Percentiles rank a stretch among this genome's conserved stretches.
These are phyloP conservation scores for Syzygium jambos DNA, from an alignment of 345 rosid genomes.

Conservation along the genomic window DNA sequence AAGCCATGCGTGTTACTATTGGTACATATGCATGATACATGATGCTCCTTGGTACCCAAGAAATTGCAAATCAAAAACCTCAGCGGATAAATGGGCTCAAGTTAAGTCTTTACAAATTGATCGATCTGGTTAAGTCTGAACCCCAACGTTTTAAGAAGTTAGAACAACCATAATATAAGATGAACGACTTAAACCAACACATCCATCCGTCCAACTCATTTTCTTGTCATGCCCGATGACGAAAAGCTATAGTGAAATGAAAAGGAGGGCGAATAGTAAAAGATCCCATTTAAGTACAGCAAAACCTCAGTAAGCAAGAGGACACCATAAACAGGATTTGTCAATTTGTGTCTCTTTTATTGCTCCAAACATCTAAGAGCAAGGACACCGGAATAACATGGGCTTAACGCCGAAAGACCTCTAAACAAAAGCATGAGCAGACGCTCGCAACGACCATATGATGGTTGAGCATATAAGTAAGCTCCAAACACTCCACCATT, in stretches of 20 bases:
- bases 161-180: neutral
- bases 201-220: neutral
- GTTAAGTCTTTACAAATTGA: fast-evolving
- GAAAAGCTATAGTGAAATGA: neutral
- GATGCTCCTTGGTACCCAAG: fast-evolving
- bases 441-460: fast-evolving
- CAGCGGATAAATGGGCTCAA: fast-evolving
- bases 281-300: neutral
- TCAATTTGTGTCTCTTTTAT: neutral
- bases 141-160: neutral
- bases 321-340: neutral
- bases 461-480: neutral
- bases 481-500: neutral
- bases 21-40: fast-evolving
- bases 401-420: neutral
- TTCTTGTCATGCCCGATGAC: neutral
- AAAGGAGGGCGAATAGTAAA: neutral
- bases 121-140: neutral
- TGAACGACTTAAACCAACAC: fast-evolving
- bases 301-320: neutral
- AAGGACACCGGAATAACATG: neutral
- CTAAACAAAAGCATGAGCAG: neutral
- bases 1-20: fast-evolving
- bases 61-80: neutral
- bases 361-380: neutral